Percentiles rank a stretch among this genome's conserved stretches.
Evolutionary conservation across 306 rosid species (phyloP).

Genomic region (Quercus rubra): DNA sequence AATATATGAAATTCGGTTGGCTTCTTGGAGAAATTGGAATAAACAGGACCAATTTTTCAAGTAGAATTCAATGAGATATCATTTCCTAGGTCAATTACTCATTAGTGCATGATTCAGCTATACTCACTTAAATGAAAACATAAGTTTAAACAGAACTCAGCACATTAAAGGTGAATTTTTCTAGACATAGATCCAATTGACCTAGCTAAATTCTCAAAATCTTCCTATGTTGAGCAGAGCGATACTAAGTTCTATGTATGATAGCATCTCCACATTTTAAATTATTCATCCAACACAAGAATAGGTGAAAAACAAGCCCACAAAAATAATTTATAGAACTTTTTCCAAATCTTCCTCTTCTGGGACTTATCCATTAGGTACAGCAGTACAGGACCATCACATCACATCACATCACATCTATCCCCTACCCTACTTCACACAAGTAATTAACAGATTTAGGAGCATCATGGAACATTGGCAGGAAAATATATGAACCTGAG

Average conservation of each 20-base stretch:
- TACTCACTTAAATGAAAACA: neutral
- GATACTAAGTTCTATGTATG: neutral
- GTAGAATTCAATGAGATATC: neutral
- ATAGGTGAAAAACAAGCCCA: neutral
- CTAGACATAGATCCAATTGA: neutral
- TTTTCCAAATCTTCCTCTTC: neutral
- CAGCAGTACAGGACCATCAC: too few species aligned
- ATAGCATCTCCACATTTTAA: neutral
- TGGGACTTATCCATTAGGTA: neutral
- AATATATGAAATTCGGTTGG: constrained; percentile 8
- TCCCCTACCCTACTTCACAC: neutral
- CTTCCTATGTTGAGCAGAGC: neutral
- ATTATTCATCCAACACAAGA: neutral
- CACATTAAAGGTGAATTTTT: neutral
- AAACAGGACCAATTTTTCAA: neutral
- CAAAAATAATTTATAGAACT: neutral
- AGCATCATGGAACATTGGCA: neutral
- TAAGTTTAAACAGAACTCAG: neutral
- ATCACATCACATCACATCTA: neutral
- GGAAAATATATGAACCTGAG: constrained; percentile 62
- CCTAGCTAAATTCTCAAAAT: neutral
- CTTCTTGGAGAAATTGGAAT: constrained; percentile 9
- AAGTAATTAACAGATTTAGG: neutral
- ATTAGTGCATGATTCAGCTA: neutral
- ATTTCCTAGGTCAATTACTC: neutral